Percentiles rank a stretch among this genome's conserved stretches.
Conservation (phyloP, 257 asterid genomes). For the Ophiorrhiza pumila region DNA sequence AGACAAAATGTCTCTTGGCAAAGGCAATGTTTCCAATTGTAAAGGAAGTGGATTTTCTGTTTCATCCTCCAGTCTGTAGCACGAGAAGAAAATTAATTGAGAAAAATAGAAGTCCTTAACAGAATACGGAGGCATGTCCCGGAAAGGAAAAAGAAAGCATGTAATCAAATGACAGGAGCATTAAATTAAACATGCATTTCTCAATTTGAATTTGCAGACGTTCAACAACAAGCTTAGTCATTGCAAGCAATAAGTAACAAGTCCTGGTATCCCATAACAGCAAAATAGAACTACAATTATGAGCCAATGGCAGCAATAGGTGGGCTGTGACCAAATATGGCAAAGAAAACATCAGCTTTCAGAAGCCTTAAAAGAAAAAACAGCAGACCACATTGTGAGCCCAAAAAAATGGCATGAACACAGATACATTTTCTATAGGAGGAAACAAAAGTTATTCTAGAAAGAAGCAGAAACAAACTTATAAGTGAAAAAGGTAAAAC, state of each 20-base stretch:
- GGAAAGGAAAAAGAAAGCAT: too few relatives aligned
- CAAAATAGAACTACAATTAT: background rate
- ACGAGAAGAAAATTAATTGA: slow-evolving; percentile 6
- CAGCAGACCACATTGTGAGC: background rate
- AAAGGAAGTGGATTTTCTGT: slow-evolving; percentile 59
- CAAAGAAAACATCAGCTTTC: background rate
- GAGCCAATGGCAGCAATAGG: background rate
- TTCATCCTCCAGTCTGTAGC: slow-evolving; percentile 69
- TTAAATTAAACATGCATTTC: background rate
- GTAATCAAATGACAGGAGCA: background rate
- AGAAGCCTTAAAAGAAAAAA: background rate
- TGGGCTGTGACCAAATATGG: background rate
- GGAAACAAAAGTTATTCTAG: background rate
- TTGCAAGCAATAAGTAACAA: background rate
- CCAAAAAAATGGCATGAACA: background rate
- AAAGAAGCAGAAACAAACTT: background rate
- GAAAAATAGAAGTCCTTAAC: background rate
- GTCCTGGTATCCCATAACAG: background rate
- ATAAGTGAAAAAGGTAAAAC: background rate
- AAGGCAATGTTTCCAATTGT: slow-evolving; percentile 45
- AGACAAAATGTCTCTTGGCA: slow-evolving; percentile 61
- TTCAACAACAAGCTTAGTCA: background rate
- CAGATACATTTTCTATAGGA: background rate
- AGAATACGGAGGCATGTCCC: too few relatives aligned
- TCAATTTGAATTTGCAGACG: background rate